Base-by-base conservation (phyloP, 2,329 filamentous ascomycete genomes). In the Claviceps africana region DNA sequence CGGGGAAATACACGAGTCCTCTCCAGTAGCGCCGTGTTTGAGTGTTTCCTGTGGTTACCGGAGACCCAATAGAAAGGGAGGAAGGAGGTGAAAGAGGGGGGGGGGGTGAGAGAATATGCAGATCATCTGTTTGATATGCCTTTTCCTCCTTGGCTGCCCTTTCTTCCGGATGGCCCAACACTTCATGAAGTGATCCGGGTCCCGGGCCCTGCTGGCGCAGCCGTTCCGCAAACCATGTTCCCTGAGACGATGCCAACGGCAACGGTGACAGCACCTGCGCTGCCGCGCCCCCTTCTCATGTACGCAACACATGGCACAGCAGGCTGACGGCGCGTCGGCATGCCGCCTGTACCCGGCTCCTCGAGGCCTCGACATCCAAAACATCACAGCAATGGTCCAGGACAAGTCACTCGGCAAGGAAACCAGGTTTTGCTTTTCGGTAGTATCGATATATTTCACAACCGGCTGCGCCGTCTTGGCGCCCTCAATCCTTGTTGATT, bases 401-500 rank as follows among this genome's bases (percentile, higher is more conserved):
- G 19, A 22, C 10, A 37, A 28, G 33, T 46, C 35, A n/a, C n/a
- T 22, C 30, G 19, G 40, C 31, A 37, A n/a, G 43, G 39, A 21
- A 31, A 37, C 21, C 42, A 51, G 31, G 35, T 43, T 33, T 51
- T n/a, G n/a, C 28, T 6, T 21, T 43, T 33, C 25, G 15, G 44
- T 51, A 51, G 44, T 51, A 51, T 35, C 31, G 35, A 47, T 39
- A 30, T 31, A 22, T 44, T 21, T 43, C 45, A 31, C 30, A 37
- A 21, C 35, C 30, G 21, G 25, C 25, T 25, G 49, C 22, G 22
- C 42, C 25, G 15, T 30, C 30, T 39, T 33, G 17, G 35, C n/a
- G 3, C 45, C 35, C 45, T 51, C 43, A 75, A 47, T 76, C 70
- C 66, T 78, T 80, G 65, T 79, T 82, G 61, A 83, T 78, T 61